Evolutionary conservation across 441 rosid species (phyloP), one percentile per base, ranked within the genome.

Genomic region (Flueggea neowawraea): DNA sequence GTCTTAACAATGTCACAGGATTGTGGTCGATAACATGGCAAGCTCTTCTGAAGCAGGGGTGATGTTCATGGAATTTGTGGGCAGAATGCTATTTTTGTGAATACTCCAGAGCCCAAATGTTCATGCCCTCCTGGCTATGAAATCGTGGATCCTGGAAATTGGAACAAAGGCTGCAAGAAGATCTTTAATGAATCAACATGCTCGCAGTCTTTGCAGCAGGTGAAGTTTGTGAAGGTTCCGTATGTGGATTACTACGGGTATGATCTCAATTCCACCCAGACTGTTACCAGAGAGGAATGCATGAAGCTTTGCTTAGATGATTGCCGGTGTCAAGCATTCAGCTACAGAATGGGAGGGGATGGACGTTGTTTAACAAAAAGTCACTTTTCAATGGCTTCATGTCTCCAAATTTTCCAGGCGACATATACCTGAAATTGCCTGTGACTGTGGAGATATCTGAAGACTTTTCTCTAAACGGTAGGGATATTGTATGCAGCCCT

Each of bases 1-100:
- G 86, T 70, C 57, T 75, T 8, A 31, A 69, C 5, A 55, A 52
- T 6, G 28, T 1, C 53, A 28, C 77, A 2, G 78, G 80, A 9
- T 57, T 16, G 0, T 77, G 84, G 84, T 17, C 16, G 12, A 48
- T 63, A 3, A 54, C 82, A 6, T 76, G 80, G 78, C 45, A 70
- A 63, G 80, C 82, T 4, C 6, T 73, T 69, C 7, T 1, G 6
- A 45, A 65, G 52, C 60, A 32, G n/a, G 33, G 75, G 86, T 55
- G 52, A 13, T 0, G 76, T 81, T 13, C 84, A 84, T 54, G 84
- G 89, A 8, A 43, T 73, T 49, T 84, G 86, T 54, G 84, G 88
- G 12, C 65, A 69, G 60, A 76, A 83, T 52, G 82, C 78, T 57
- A 65, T 83, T 8, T 81, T 84, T 52, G 55, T 71, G 41, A 70